Conservation (phyloP, 2,329 filamentous ascomycete genomes). For the Fusarium tuaranense region DNA sequence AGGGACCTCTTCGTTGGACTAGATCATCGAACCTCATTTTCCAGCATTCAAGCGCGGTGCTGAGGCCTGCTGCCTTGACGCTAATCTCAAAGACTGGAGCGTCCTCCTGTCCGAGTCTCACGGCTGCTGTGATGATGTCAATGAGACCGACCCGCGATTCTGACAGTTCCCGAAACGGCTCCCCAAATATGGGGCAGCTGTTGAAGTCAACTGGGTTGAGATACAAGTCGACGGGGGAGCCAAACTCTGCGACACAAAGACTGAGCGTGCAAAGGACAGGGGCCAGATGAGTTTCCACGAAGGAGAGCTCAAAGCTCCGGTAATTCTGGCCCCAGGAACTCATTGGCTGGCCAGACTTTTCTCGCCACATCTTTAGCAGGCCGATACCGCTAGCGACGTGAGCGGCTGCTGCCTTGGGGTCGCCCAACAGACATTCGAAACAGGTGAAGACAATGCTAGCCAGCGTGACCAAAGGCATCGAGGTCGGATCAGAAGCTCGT, state of each 20-base stretch:
- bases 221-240: not conserved
- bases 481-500: not conserved
- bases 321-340: not conserved
- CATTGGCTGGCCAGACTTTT: not conserved
- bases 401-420: not conserved
- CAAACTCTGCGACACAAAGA: slow-evolving; percentile 1
- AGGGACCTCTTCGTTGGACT: not conserved
- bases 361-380: not conserved
- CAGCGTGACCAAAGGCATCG: not conserved
- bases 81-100: not conserved
- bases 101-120: not conserved
- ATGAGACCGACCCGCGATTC: not conserved
- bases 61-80: not conserved
- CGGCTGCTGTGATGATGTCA: not conserved
- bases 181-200: not conserved
- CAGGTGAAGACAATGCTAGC: not conserved
- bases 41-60: not conserved
- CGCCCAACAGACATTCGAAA: not conserved
- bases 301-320: not conserved
- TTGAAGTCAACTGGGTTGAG: not conserved
- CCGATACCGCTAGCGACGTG: not conserved
- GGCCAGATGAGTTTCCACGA: not conserved
- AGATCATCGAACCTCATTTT: not conserved
- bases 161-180: not conserved
- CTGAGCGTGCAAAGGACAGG: not conserved